Conservation (phyloP, 106 monocot genomes). For the Hemerocallis citrina region DNA sequence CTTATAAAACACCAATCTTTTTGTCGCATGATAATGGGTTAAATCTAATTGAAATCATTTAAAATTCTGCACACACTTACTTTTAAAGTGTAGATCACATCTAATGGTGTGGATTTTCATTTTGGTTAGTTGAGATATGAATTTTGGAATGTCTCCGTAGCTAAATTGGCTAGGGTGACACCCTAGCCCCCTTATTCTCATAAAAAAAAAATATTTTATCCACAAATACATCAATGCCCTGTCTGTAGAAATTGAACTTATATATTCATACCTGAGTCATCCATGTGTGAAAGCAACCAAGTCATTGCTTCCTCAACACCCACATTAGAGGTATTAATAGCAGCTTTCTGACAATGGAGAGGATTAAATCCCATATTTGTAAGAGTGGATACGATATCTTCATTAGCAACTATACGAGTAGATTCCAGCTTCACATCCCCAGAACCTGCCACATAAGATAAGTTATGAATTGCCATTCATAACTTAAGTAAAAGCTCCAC, state of each 20-base stretch:
- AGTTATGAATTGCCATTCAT: constrained; percentile 1
- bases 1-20: too few species aligned
- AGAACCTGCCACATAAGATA: constrained; percentile 19
- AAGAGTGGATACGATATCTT: constrained; percentile 74
- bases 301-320: constrained; percentile 96
- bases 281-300: constrained; percentile 95
- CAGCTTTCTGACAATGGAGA: constrained; percentile 95
- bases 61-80: too few species aligned
- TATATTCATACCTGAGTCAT: constrained; percentile 61
- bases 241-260: not conserved
- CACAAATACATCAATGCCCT: not conserved
- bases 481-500: not conserved
- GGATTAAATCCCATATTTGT: constrained; percentile 85
- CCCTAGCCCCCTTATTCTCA: too few species aligned
- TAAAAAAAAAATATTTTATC: not conserved
- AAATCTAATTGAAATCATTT: too few species aligned
- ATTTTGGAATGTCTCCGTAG: too few species aligned
- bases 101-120: too few species aligned
- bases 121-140: too few species aligned
- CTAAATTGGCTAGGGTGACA: too few species aligned
- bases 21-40: too few species aligned
- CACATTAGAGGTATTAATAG: constrained; percentile 76
- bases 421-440: constrained; percentile 26
- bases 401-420: constrained; percentile 25
- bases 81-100: too few species aligned